Conservation (phyloP, 331 rosid species). For the Dryas integrifolia region DNA sequence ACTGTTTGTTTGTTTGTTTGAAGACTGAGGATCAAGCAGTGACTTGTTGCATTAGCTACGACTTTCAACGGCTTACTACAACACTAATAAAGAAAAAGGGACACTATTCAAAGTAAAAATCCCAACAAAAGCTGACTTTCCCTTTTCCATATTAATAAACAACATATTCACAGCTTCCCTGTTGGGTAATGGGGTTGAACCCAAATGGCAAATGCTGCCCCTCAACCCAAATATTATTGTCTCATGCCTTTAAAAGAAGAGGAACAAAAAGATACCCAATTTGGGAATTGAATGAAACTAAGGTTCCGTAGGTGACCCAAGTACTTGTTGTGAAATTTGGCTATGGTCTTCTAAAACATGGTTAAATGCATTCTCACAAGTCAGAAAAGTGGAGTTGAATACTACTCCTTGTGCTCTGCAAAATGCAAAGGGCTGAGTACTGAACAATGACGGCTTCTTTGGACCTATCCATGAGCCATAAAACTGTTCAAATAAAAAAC, state of each 20-base stretch:
- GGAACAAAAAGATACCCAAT: neutral
- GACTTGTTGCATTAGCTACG: neutral
- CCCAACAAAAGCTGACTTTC: slow-evolving; percentile 7
- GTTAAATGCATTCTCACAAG: neutral
- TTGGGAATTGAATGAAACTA: neutral
- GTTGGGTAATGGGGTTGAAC: neutral
- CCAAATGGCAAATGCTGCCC: slow-evolving; percentile 9
- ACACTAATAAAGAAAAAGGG: slow-evolving; percentile 4
- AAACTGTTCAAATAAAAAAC: neutral
- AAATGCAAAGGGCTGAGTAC: neutral
- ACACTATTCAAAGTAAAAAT: slow-evolving; percentile 7
- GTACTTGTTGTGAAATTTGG: neutral
- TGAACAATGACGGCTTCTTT: slow-evolving; percentile 10
- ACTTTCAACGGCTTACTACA: slow-evolving; percentile 19
- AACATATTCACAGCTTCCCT: neutral
- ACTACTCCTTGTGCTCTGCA: neutral
- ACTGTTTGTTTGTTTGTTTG: neutral
- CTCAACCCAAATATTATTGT: neutral
- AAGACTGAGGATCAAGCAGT: no score
- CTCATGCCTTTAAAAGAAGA: neutral
- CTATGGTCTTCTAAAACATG: neutral
- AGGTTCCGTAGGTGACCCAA: slow-evolving; percentile 4
- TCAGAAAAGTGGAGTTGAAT: neutral
- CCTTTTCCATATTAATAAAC: neutral
- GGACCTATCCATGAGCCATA: slow-evolving; percentile 9